A percentile compares a stretch with the other conserved stretches of the same genome.
Evolutionary conservation across 257 asterid species (phyloP).

Genomic region (Capsicum baccatum): DNA sequence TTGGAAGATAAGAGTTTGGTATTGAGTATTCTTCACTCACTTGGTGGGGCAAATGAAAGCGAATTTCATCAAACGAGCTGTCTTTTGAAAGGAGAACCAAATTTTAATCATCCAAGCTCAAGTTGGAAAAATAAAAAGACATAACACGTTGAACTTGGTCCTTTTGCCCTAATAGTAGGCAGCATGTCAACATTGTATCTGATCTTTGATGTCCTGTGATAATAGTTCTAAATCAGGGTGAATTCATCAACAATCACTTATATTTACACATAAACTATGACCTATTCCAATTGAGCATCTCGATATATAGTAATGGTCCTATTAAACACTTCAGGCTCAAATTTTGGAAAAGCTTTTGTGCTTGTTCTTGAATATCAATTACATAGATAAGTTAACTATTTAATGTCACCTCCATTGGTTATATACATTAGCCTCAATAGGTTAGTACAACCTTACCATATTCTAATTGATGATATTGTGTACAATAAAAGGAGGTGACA

Average conservation of each 20-base stretch:
- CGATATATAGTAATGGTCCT: background rate
- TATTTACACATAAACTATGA: background rate
- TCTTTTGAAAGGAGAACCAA: background rate
- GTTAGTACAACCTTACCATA: background rate
- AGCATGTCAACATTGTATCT: background rate
- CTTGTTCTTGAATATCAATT: too few relatives aligned
- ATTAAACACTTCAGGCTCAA: background rate
- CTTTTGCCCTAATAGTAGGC: conserved; percentile 2
- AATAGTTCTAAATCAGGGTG: too few relatives aligned
- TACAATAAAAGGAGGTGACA: background rate
- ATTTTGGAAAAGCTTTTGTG: background rate
- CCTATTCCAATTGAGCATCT: background rate
- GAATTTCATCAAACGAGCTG: background rate
- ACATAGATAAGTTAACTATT: background rate
- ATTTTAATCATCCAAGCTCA: background rate
- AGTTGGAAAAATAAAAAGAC: background rate
- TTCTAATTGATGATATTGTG: background rate
- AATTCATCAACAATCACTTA: background rate
- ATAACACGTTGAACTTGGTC: background rate
- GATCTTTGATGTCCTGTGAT: too few relatives aligned
- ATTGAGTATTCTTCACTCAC: background rate
- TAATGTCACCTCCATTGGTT: background rate
- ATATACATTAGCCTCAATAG: background rate
- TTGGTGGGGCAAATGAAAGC: background rate
- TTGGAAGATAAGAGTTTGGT: background rate